phyloP scores from a whole-genome alignment of 441 rosid species.

The Erysimum cheiri region DNA sequence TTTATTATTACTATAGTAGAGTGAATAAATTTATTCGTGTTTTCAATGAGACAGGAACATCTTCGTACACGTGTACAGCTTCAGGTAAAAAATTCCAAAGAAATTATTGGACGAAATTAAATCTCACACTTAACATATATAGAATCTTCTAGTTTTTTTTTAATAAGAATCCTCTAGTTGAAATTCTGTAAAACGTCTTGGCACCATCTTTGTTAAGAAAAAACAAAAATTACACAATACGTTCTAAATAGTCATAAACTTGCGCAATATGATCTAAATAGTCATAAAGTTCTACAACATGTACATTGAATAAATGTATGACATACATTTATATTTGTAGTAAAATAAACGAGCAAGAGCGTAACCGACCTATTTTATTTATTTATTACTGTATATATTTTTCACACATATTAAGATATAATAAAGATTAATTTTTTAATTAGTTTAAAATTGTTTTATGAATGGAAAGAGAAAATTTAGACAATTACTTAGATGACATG shows the following conservation, averaged over 20 bases:
- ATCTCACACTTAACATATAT: background rate
- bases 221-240: background rate
- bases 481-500: too few species aligned
- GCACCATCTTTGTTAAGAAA: background rate
- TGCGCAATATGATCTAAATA: background rate
- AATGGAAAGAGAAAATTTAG: too few species aligned
- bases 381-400: too few species aligned
- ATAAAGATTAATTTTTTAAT: too few species aligned
- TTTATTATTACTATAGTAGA: conserved; percentile 3
- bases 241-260: background rate
- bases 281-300: conserved; percentile 5
- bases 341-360: background rate
- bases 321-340: background rate
- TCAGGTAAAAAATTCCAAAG: conserved; percentile 1
- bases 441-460: too few species aligned
- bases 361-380: conserved; percentile 29
- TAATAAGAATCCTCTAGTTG: background rate
- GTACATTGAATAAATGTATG: background rate
- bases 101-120: background rate
- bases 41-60: background rate
- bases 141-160: background rate
- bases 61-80: conserved; percentile 27
- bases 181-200: background rate
- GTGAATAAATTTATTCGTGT: background rate
- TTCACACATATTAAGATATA: too few species aligned